Conservation (phyloP, 139 green algal genomes). For the Ettlia oleoabundans region DNA sequence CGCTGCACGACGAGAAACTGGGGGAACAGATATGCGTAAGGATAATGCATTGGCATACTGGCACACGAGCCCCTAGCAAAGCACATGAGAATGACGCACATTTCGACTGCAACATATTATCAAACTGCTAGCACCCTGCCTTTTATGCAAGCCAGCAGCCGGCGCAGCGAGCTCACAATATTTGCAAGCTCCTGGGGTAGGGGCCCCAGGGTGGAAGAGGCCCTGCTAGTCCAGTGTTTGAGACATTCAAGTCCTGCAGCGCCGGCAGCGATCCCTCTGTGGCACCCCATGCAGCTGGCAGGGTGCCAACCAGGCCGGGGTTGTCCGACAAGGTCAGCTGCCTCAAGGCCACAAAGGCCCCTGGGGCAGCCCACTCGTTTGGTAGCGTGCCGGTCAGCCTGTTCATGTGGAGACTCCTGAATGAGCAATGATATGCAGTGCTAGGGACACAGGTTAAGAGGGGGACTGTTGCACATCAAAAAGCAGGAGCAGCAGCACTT, state of each 20-base stretch:
- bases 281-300: slow-evolving; percentile 8
- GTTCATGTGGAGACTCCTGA: slow-evolving; percentile 25
- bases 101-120: too few species aligned
- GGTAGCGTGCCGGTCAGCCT: slow-evolving; percentile 33
- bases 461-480: background rate
- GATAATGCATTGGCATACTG: too few species aligned
- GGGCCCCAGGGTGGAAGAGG: slow-evolving; percentile 13
- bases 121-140: background rate
- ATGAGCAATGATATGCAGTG: background rate
- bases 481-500: background rate
- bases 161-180: slow-evolving; percentile 14
- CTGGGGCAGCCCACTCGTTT: background rate
- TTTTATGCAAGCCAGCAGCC: background rate
- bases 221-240: background rate
- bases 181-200: background rate
- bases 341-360: slow-evolving; percentile 10
- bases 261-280: background rate
- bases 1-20: too few species aligned
- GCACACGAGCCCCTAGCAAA: too few species aligned
- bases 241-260: slow-evolving; percentile 20
- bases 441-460: background rate
- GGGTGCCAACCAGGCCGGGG: background rate
- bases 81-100: too few species aligned
- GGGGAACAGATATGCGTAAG: too few species aligned
- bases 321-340: slow-evolving; percentile 30